Evolutionary conservation across 306 rosid species (phyloP).

Genomic region (Cotoneaster glaucophyllus): DNA sequence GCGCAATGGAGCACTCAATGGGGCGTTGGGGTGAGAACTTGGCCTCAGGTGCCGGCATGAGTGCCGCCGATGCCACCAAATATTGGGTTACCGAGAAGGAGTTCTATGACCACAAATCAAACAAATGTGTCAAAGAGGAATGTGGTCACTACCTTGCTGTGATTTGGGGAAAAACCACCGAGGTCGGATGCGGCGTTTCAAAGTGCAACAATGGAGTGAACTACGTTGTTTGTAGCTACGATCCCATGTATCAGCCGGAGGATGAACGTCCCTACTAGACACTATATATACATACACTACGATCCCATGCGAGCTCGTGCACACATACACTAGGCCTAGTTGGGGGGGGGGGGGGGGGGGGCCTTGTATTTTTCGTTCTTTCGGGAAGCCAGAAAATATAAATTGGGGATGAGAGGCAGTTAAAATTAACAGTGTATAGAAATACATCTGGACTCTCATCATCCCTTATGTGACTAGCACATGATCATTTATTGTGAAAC

Average conservation of each 20-base stretch:
- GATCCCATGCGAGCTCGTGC: background rate
- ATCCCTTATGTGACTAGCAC: background rate
- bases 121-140: background rate
- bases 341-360: too few species aligned
- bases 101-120: background rate
- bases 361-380: background rate
- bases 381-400: background rate
- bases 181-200: constrained; percentile 22
- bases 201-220: constrained; percentile 2
- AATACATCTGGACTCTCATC: background rate
- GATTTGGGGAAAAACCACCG: constrained; percentile 19
- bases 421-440: background rate
- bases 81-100: constrained; percentile 35
- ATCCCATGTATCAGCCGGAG: constrained; percentile 9
- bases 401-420: background rate
- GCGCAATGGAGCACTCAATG: constrained; percentile 46
- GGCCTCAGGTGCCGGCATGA: constrained; percentile 31
- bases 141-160: constrained; percentile 24
- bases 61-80: constrained; percentile 24
- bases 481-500: background rate
- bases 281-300: too few species aligned
- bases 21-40: constrained; percentile 59
- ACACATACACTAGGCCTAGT: background rate
- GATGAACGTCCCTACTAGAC: constrained; percentile 30
- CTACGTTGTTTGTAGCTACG: constrained; percentile 21